phyloP scores from a whole-genome alignment of 2,329 filamentous ascomycete genomes.

The Xylaria sp. region DNA sequence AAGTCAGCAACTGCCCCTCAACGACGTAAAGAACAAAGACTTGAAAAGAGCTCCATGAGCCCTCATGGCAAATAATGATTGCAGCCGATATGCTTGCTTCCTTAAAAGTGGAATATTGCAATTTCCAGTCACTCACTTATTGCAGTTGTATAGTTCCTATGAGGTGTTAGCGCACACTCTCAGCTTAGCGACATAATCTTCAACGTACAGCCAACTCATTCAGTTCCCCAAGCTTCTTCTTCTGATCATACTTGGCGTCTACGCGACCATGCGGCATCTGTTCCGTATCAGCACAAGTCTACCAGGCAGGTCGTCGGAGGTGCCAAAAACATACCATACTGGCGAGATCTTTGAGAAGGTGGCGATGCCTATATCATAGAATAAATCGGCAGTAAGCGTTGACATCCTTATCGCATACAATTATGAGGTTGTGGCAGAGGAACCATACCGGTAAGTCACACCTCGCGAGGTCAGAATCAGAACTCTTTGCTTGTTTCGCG shows the following conservation, averaged over 20 bases:
- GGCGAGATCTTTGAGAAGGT: conserved; percentile 89
- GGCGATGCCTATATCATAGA: conserved; percentile 75
- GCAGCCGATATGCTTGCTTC: conserved; percentile 54
- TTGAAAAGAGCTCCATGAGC: neutral
- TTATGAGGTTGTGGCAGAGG: neutral
- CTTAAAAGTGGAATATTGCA: neutral
- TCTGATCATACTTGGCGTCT: conserved; percentile 96
- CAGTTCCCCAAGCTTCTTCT: conserved; percentile 76
- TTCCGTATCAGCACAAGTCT: conserved; percentile 16
- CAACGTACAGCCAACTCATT: conserved; percentile 39
- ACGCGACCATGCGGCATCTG: conserved; percentile 82
- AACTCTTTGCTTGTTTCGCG: conserved; percentile 78
- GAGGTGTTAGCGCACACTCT: conserved; percentile 13
- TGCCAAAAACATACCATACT: conserved; percentile 69
- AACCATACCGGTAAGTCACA: conserved; percentile 74
- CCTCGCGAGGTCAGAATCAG: conserved; percentile 92
- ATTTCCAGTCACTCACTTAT: conserved; percentile 63
- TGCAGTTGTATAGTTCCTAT: conserved; percentile 80
- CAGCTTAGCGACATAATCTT: neutral
- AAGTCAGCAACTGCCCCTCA: conserved; percentile 13
- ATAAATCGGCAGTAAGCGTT: conserved; percentile 4
- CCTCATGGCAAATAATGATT: neutral
- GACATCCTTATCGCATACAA: conserved; percentile 60
- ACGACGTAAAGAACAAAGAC: neutral
- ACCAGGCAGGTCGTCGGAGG: neutral